Conservation (phyloP, 2,329 filamentous ascomycete genomes). For the Botryotinia calthae region DNA sequence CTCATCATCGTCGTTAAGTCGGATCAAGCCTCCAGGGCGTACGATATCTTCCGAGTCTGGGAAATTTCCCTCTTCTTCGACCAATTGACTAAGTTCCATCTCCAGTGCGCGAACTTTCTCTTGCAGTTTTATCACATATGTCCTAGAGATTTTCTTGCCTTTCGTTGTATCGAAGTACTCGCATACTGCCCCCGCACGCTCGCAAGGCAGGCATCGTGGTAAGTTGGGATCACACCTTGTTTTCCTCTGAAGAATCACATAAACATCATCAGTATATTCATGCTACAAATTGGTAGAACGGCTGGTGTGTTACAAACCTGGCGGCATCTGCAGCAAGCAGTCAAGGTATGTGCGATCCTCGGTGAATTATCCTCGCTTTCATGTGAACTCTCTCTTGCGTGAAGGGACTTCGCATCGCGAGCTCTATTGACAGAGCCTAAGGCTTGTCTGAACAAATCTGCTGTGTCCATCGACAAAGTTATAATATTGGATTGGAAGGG, state of each 20-base stretch:
- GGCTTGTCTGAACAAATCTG: slow-evolving; percentile 59
- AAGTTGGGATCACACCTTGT: slow-evolving; percentile 92
- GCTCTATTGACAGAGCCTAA: slow-evolving; percentile 43
- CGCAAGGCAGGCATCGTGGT: slow-evolving; percentile 87
- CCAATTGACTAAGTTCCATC: slow-evolving; percentile 73
- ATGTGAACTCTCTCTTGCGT: slow-evolving; percentile 36
- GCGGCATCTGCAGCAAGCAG: slow-evolving; percentile 76
- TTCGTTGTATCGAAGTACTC: slow-evolving; percentile 94
- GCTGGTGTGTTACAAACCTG: slow-evolving; percentile 53
- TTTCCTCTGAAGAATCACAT: slow-evolving; percentile 61
- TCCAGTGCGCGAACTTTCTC: slow-evolving; percentile 81
- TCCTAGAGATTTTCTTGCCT: slow-evolving; percentile 79
- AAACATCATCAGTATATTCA: slow-evolving; percentile 26
- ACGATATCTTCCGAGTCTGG: slow-evolving; percentile 81
- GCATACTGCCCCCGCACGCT: slow-evolving; percentile 85
- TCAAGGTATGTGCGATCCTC: slow-evolving; percentile 74
- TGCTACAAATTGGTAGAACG: slow-evolving; percentile 41
- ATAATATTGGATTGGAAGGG: background rate
- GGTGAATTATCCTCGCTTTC: slow-evolving; percentile 53
- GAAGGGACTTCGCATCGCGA: slow-evolving; percentile 35
- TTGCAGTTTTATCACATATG: slow-evolving; percentile 89
- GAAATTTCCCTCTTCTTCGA: slow-evolving; percentile 70
- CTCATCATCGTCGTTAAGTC: slow-evolving; percentile 81
- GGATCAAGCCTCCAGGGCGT: slow-evolving; percentile 80
- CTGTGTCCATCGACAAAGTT: slow-evolving; percentile 53